phyloP scores from a whole-genome alignment of 805 yeast species.

The Kodamaea jinghongensis region DNA sequence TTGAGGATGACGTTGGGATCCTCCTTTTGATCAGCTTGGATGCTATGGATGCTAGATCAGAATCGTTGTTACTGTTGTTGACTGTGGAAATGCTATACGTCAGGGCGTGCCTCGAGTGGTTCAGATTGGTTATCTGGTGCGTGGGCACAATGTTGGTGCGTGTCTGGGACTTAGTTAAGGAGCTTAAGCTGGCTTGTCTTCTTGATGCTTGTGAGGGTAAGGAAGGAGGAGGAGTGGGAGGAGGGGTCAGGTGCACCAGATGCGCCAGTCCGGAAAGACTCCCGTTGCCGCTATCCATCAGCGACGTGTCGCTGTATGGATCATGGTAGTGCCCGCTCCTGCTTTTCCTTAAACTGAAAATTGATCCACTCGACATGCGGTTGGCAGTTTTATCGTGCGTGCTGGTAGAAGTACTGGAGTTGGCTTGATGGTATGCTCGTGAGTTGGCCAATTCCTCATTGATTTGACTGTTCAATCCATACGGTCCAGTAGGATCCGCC shows the following conservation, averaged over 20 bases:
- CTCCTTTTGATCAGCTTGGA: conserved; percentile 9
- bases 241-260: conserved; percentile 13
- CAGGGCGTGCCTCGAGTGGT: conserved; percentile 40
- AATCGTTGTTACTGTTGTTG: conserved; percentile 3
- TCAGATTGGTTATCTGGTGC: conserved; percentile 29
- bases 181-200: conserved; percentile 11
- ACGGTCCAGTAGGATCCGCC: conserved; percentile 7
- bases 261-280: conserved; percentile 26
- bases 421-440: conserved; percentile 23
- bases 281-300: conserved; percentile 20
- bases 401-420: conserved; percentile 10
- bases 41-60: conserved; percentile 10
- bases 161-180: conserved; percentile 12
- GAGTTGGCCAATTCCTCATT: conserved; percentile 22
- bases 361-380: conserved; percentile 34
- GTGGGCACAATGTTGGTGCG: conserved; percentile 28
- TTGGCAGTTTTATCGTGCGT: conserved; percentile 12
- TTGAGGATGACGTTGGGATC: conserved; percentile 9
- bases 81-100: conserved; percentile 34
- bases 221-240: conserved; percentile 2
- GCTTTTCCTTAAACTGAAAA: conserved; percentile 36
- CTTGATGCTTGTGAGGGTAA: conserved; percentile 9
- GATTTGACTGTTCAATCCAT: conserved; percentile 4
- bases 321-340: conserved; percentile 17
- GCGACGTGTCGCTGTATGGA: conserved; percentile 28